These are phyloP conservation scores for Sphagnurus paluster DNA, from an alignment of 1,284 basidiomycete species.

Conservation along the genomic window DNA sequence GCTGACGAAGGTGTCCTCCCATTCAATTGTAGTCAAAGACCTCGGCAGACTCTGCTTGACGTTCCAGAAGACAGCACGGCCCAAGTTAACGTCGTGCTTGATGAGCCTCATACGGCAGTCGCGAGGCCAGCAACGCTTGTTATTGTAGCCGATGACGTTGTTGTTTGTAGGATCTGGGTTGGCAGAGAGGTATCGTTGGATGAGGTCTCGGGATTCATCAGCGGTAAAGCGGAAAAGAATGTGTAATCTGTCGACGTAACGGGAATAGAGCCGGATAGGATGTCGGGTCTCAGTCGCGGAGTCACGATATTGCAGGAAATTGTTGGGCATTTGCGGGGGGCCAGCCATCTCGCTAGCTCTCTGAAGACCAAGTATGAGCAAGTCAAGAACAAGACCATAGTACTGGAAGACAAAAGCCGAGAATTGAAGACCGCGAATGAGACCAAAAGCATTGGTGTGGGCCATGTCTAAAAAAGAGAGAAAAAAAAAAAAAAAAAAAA, in stretches of 20 bases:
- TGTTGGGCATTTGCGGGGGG: constrained; percentile 93
- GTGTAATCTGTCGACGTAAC: constrained; percentile 92
- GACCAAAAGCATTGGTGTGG: constrained; percentile 88
- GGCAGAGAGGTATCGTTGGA: constrained; percentile 95
- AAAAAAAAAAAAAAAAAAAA: constrained; percentile 3
- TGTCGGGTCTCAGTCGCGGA: constrained; percentile 91
- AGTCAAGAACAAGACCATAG: constrained; percentile 88
- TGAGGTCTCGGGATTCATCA: constrained; percentile 96
- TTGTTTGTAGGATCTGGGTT: constrained; percentile 99
- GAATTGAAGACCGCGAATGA: constrained; percentile 95
- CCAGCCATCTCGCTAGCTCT: constrained; percentile 97
- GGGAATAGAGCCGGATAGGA: constrained; percentile 92
- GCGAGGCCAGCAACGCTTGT: constrained; percentile 98
- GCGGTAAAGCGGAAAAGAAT: constrained; percentile 98
- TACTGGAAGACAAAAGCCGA: constrained; percentile 98
- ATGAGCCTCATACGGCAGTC: constrained; percentile 99
- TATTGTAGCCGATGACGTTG: constrained; percentile 99
- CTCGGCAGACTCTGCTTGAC: constrained; percentile 97
- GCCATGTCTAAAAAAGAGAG: constrained; percentile 66
- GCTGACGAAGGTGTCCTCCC: constrained; percentile 96
- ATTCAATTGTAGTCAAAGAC: constrained; percentile 97
- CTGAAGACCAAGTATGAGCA: constrained; percentile 91
- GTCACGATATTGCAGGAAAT: constrained; percentile 94
- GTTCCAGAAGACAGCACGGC: constrained; percentile 99
- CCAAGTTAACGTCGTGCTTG: constrained; percentile 99